These are phyloP conservation scores for Chalciporus piperatus DNA, from an alignment of 768 basidiomycete species.

Conservation along the genomic window DNA sequence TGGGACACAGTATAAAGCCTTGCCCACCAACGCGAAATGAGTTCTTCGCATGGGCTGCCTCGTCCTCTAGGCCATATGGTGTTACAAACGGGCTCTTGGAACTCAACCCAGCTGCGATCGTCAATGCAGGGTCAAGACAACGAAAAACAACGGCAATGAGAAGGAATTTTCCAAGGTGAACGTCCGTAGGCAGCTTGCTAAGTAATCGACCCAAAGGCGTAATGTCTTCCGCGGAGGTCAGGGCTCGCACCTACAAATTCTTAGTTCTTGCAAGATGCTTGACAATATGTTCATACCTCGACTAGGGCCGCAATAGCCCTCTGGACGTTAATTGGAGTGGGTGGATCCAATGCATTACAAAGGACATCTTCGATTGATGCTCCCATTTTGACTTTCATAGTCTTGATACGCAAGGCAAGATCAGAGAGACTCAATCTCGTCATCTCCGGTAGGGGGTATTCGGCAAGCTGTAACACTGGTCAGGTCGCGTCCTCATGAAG, in stretches of 20 bases:
- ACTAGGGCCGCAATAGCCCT: slow-evolving; percentile 88
- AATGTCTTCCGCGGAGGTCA: slow-evolving; percentile 85
- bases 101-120: slow-evolving; percentile 89
- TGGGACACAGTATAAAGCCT: background rate
- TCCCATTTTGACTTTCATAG: slow-evolving; percentile 86
- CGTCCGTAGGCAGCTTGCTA: slow-evolving; percentile 91
- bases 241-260: slow-evolving; percentile 65
- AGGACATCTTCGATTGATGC: slow-evolving; percentile 88
- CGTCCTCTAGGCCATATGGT: slow-evolving; percentile 82
- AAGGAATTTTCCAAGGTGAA: slow-evolving; percentile 92
- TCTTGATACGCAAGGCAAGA: slow-evolving; percentile 87
- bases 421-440: slow-evolving; percentile 90
- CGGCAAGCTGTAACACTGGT: slow-evolving; percentile 60
- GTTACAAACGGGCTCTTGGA: slow-evolving; percentile 92
- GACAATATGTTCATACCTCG: slow-evolving; percentile 50
- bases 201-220: slow-evolving; percentile 90
- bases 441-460: slow-evolving; percentile 94
- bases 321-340: slow-evolving; percentile 80
- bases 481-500: background rate
- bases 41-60: slow-evolving; percentile 81
- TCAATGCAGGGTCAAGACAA: slow-evolving; percentile 94
- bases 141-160: slow-evolving; percentile 79
- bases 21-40: slow-evolving; percentile 71
- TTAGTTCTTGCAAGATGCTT: background rate
- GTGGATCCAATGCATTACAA: slow-evolving; percentile 86